Evolutionary conservation across 163 green algal genomes (phyloP), one percentile per base, ranked within the genome.

Genomic region (Chloroidium sp.): DNA sequence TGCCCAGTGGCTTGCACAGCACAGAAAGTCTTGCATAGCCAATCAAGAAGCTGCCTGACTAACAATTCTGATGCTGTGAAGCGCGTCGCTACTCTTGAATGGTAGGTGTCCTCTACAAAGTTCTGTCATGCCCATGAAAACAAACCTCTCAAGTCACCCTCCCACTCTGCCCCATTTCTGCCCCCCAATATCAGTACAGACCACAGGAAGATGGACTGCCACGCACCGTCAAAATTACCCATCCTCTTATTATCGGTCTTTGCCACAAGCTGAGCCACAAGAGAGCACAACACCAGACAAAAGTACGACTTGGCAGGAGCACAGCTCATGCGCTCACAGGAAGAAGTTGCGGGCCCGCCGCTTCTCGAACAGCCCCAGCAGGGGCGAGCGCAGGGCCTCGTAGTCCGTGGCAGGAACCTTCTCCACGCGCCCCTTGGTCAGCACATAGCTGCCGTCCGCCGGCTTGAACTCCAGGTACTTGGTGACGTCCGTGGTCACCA

Each of bases 391-490:
- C 3, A 99, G 85, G 0, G 97, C 97, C 87, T 99, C 97, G 82
- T 93, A 93, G 87, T 98, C 94, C 14, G 92, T 97, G 36, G 93
- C 94, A 4, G 97, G 97, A 62, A 99, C 94, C 81, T 91, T 92
- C 62, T 92, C 86, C 59, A 93, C 88, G 12, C 82, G 78, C 13
- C 72, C 81, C 79, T 90, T 89, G 80, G 88, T 91, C 68, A 96
- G 81, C 79, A 99, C 97, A 84, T 92, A 99, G 80, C 85, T 94
- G 60, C 97, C 97, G 79, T 99, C 97, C 67, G 98, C 95, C 0
- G 92, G 93, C 85, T 99, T 99, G 91, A 99, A 99, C 85, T 98
- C 93, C 80, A 99, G 87, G 87, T 99, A 99, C 88, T 98, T 98
- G 72, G 94, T 97, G 6, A 99, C 97, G 62, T 97, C 93, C 3